phyloP scores from a whole-genome alignment of 208 protist genomes.

The Leishmania martiniquensis region DNA sequence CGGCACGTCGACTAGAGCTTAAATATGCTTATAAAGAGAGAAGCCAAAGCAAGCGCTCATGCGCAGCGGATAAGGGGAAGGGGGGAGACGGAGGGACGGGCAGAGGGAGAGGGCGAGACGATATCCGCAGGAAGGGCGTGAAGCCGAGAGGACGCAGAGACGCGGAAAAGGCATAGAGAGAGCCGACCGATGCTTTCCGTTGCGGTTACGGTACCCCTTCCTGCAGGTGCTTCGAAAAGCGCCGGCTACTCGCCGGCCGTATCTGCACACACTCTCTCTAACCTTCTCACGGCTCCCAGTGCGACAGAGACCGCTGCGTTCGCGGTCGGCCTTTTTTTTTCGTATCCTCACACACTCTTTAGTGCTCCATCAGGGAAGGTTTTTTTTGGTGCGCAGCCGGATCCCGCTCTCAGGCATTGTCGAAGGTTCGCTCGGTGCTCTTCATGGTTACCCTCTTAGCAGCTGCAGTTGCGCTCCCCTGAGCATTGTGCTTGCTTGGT shows the following conservation, averaged over 20 bases:
- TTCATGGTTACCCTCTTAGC: background rate
- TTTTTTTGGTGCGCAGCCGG: too few species aligned
- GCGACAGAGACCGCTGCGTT: background rate
- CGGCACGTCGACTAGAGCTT: too few species aligned
- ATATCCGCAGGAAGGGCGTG: background rate
- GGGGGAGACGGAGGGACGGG: background rate
- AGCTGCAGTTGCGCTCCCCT: background rate
- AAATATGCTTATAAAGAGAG: too few species aligned
- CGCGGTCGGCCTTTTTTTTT: conserved; percentile 8
- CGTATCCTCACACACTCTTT: too few species aligned
- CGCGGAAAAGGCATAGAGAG: background rate
- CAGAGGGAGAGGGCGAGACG: background rate
- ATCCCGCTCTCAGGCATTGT: too few species aligned
- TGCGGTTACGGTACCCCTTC: background rate
- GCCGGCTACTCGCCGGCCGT: too few species aligned
- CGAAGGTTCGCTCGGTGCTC: too few species aligned
- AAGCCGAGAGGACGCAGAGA: background rate
- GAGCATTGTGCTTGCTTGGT: background rate
- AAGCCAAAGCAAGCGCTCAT: too few species aligned
- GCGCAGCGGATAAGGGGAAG: too few species aligned
- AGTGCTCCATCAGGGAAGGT: too few species aligned
- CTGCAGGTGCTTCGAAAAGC: background rate
- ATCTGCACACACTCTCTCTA: too few species aligned
- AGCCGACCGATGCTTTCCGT: background rate
- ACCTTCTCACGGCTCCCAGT: background rate